Evolutionary conservation across 1,284 basidiomycete genomes (phyloP), one percentile per base, ranked within the genome.

Genomic region (Hymenochaete sp.): DNA sequence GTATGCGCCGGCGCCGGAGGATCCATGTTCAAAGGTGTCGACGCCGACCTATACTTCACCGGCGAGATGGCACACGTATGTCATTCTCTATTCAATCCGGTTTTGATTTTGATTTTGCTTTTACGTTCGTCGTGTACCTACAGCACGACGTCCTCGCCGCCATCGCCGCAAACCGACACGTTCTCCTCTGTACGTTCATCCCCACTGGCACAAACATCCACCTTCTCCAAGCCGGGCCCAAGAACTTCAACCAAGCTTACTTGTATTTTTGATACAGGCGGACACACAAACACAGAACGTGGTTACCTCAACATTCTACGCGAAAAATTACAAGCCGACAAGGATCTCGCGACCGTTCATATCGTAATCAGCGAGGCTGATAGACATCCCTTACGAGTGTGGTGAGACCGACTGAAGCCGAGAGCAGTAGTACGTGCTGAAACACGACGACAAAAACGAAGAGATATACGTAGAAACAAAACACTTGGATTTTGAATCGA

Each of bases 51-150:
- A 21, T 87, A 87, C 60, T 72, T 91, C 55, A 95, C 91, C 1
- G 91, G 91, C n/a, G 91, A 93, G 63, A 90, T 93, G 88, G 63
- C 73, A 21, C 90, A 93, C 63, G 87, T 89, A 62, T 50, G 80
- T 62, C 41, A 25, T 37, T 51, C 31, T 31, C 40, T 9, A 35
- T 41, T 32, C 41, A 41, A 31, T 49, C n/a, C 27, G 13, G 33
- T 46, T 33, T 45, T 44, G 39, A 44, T 44, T 48, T 10, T 49
- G 42, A 48, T 35, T 29, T 14, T 35, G 21, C 21, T 6, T n/a
- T 5, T 19, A 16, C 32, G 16, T n/a, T 11, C 19, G 28, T 31
- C 9, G 29, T 11, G n/a, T 18, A 29, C 28, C 10, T 45, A 44
- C 60, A 90, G 86, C 89, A 93, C 59, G 83, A 92, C 50, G 79